Conservation (phyloP, 2,329 filamentous ascomycete genomes). For the Orbilia javanica region DNA sequence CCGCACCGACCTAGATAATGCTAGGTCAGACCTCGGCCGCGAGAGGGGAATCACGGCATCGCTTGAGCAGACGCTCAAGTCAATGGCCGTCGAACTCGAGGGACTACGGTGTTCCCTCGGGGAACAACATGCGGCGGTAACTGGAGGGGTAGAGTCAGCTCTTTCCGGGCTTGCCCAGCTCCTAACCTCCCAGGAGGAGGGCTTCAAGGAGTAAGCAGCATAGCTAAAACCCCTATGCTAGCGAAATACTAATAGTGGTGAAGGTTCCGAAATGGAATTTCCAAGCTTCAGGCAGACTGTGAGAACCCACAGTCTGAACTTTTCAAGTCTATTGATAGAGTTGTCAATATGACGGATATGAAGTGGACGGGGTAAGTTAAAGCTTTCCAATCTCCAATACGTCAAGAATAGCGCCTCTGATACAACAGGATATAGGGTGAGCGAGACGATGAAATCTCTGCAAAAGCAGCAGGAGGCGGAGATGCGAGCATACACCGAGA, state of each 20-base stretch:
- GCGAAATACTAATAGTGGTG: neutral
- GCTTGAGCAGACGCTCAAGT: conserved; percentile 6
- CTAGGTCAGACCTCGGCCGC: neutral
- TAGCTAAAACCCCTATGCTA: neutral
- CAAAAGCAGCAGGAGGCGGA: conserved; percentile 11
- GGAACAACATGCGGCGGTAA: conserved; percentile 1
- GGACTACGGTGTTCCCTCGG: neutral
- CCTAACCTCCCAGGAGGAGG: conserved; percentile 24
- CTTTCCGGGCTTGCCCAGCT: neutral
- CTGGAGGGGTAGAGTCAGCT: neutral
- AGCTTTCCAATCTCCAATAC: neutral
- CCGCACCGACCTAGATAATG: conserved; percentile 13
- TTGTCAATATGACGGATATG: neutral
- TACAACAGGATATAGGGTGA: conserved; percentile 13
- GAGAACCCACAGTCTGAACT: conserved; percentile 32
- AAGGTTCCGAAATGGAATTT: conserved; percentile 22
- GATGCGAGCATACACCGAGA: conserved; percentile 1
- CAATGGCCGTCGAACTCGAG: conserved; percentile 27
- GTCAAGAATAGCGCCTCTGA: conserved; percentile 1
- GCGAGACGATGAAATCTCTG: conserved; percentile 1
- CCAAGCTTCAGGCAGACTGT: conserved; percentile 5
- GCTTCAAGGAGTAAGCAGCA: conserved; percentile 22
- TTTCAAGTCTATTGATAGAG: conserved; percentile 19
- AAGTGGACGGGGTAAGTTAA: conserved; percentile 35
- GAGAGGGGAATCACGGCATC: conserved; percentile 13